Base-by-base conservation (phyloP, 495 filamentous ascomycete species). In the Penicillium riverlandense region DNA sequence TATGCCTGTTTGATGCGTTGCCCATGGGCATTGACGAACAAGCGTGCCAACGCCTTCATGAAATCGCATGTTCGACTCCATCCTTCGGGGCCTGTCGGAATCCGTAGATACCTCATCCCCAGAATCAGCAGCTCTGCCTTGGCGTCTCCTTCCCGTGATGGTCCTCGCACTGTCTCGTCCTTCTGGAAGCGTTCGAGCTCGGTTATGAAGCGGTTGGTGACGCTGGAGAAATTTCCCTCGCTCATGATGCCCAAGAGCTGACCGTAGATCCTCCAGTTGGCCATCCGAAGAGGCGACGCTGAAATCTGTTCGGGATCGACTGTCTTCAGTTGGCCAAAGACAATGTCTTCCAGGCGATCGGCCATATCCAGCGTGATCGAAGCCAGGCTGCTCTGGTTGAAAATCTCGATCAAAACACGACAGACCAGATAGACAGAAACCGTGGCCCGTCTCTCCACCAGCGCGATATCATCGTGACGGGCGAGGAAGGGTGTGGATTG, bases 401-500 rank as follows among this genome's bases (percentile, higher is more conserved):
- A 88, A 34, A 98, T 89, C 63, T 96, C 92, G 29, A 95, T 86
- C 45, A 98, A 70, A 8, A 97, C 90, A 36, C 92, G 78, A 59
- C 92, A 97, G 8, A 96, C 83, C 28, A 98, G 80, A 56, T 95
- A 98, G 31, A 96, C 92, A 10, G 94, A 95, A 2, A 94, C 84
- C 0, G 86, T 88, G 6, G 92, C 94, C 10, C 88, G 82, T 46
- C 90, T 79, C 60, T 98, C 92, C 2, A 85, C 81, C 54, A 89
- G 75, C 35, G 79, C 72, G 16, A 88, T 79, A 53, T 74, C 80
- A 44, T 85, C 82, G 44, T 88, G 79, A 51, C 79, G 77, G 43
- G 37, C 75, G 65, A 41, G 76, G 67, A 49, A 84, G 47, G 40
- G 50, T 51, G 49, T 53, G 45, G 39, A 49, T 38, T 41, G 56